phyloP scores from a whole-genome alignment of 1,284 basidiomycete species.

The Pseudomicrostroma phylloplanum region DNA sequence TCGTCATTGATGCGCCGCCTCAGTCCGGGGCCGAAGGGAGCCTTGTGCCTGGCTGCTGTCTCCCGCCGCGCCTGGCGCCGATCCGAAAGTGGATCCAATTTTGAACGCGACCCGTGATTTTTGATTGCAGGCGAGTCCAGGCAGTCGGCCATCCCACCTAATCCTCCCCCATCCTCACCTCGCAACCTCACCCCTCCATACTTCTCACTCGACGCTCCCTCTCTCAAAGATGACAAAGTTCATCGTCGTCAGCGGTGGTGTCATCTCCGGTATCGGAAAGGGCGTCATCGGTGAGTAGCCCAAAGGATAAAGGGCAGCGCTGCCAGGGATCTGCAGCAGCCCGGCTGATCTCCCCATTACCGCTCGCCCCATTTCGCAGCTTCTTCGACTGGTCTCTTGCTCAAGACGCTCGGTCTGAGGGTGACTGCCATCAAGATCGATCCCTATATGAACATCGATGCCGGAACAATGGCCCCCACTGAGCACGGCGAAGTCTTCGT shows the following conservation, averaged over 20 bases:
- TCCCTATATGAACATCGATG: slow-evolving; percentile 99
- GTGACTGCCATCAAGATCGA: slow-evolving; percentile 99
- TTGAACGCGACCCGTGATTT: too few species aligned
- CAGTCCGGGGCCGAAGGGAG: too few species aligned
- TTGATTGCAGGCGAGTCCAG: too few species aligned
- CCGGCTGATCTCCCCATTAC: not conserved
- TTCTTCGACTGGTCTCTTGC: slow-evolving; percentile 88
- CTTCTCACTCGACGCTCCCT: not conserved
- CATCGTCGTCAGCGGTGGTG: slow-evolving; percentile 53
- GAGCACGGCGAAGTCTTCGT: slow-evolving; percentile 99
- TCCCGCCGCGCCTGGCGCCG: too few species aligned
- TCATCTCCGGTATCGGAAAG: slow-evolving; percentile 55
- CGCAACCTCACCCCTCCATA: not conserved
- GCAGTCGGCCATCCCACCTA: too few species aligned
- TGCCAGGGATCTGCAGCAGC: too few species aligned
- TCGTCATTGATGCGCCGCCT: too few species aligned
- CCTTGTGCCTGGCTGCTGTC: too few species aligned
- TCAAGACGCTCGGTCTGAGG: slow-evolving; percentile 91
- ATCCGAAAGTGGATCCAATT: too few species aligned
- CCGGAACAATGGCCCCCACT: slow-evolving; percentile 96
- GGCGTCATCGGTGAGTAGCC: slow-evolving; percentile 50
- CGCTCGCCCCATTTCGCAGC: slow-evolving; percentile 53
- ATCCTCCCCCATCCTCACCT: not conserved
- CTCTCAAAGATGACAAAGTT: slow-evolving; percentile 50
- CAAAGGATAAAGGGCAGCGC: too few species aligned